phyloP scores from a whole-genome alignment of 2,329 filamentous ascomycete genomes.

The Lachnellula subtilissima region DNA sequence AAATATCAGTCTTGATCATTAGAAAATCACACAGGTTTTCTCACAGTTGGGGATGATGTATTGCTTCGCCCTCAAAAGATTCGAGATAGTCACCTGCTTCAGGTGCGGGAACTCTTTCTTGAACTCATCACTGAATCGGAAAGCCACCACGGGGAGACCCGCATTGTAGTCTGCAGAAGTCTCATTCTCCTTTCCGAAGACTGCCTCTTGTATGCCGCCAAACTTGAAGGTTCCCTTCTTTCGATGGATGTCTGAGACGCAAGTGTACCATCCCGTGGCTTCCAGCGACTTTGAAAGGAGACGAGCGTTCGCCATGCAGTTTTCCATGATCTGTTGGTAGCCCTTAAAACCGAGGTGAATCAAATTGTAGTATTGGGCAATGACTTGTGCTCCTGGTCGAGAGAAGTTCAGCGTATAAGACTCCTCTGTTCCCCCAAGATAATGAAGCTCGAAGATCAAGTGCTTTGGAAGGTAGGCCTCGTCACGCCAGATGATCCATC shows the following conservation, averaged over 20 bases:
- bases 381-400: conserved; percentile 62
- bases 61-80: conserved; percentile 59
- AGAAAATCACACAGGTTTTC: neutral
- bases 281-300: conserved; percentile 60
- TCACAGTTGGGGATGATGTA: conserved; percentile 68
- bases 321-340: conserved; percentile 62
- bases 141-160: conserved; percentile 64
- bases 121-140: conserved; percentile 58
- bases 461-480: conserved; percentile 61
- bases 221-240: conserved; percentile 43
- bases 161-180: conserved; percentile 57
- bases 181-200: conserved; percentile 41
- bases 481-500: conserved; percentile 68
- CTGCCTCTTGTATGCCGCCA: conserved; percentile 23
- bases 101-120: conserved; percentile 56
- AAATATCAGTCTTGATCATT: neutral
- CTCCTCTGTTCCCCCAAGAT: conserved; percentile 67
- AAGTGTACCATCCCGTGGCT: conserved; percentile 61
- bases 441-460: conserved; percentile 63
- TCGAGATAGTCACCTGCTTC: conserved; percentile 59
- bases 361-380: conserved; percentile 69
- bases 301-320: conserved; percentile 59
- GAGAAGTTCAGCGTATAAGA: conserved; percentile 71
- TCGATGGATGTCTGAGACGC: conserved; percentile 61
- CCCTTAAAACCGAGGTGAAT: conserved; percentile 65